phyloP scores from a whole-genome alignment of 192 early-diverging fungal genomes.

The Umbelopsis isabellina region DNA sequence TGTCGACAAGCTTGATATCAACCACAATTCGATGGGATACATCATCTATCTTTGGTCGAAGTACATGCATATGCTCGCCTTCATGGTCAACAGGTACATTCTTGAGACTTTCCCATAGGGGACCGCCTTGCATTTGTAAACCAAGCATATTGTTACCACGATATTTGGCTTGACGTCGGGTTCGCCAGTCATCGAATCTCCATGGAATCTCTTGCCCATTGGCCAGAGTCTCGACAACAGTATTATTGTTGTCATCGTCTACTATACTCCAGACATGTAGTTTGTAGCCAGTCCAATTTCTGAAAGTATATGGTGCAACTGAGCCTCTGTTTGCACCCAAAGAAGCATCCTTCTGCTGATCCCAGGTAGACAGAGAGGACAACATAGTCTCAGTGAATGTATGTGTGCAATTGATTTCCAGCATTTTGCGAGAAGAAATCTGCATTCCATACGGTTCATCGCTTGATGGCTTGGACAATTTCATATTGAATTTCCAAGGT shows the following conservation, averaged over 20 bases:
- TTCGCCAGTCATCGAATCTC: slow-evolving; percentile 98
- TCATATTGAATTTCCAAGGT: slow-evolving; percentile 78
- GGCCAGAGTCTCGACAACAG: slow-evolving; percentile 68
- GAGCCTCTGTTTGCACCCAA: slow-evolving; percentile 38
- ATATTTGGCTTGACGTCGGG: slow-evolving; percentile 76
- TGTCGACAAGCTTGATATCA: slow-evolving; percentile 83
- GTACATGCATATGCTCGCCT: slow-evolving; percentile 74
- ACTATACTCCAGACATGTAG: slow-evolving; percentile 87
- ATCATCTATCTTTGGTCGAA: slow-evolving; percentile 80
- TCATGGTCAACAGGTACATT: slow-evolving; percentile 90
- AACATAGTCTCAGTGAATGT: slow-evolving; percentile 74
- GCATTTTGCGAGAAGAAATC: slow-evolving; percentile 72
- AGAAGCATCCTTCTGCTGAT: slow-evolving; percentile 37
- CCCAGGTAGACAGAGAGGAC: slow-evolving; percentile 57
- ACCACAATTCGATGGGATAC: slow-evolving; percentile 85
- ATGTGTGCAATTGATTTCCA: slow-evolving; percentile 87
- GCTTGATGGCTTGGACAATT: slow-evolving; percentile 30
- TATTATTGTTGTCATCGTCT: slow-evolving; percentile 61
- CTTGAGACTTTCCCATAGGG: slow-evolving; percentile 90
- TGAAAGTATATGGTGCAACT: slow-evolving; percentile 76
- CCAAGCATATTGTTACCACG: slow-evolving; percentile 75
- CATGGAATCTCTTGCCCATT: slow-evolving; percentile 81
- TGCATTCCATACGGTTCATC: slow-evolving; percentile 43
- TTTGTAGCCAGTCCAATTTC: slow-evolving; percentile 90
- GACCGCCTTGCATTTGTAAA: slow-evolving; percentile 77